Evolutionary conservation across 192 early-diverging fungal genomes (phyloP), one percentile per base, ranked within the genome.

Genomic region (Coemansia sp.): DNA sequence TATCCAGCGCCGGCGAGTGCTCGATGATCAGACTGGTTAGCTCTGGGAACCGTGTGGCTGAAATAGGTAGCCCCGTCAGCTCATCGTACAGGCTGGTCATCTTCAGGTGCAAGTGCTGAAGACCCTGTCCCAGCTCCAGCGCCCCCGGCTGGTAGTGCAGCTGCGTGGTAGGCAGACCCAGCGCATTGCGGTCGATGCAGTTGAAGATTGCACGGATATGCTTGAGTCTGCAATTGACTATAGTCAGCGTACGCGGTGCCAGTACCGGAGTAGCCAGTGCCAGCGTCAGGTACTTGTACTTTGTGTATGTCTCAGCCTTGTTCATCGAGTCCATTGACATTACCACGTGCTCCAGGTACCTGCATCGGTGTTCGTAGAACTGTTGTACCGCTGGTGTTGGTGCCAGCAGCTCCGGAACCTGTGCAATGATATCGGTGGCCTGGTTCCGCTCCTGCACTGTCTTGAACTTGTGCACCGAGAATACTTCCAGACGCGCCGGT

Each of bases 321-420:
- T 73, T 79, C 59, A 79, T 72, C 59, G 75, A 79, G 52, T 79
- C 75, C 75, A 79, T 79, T 14, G 75, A 79, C 75, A 79, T 72
- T 13, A 79, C 75, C 25, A 79, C 70, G 40, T 79, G 75, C 33
- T 79, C 75, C 38, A 79, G 42, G 45, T 79, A 73, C 13, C 75
- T 55, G 56, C 75, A 79, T 3, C 75, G 47, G 44, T 79, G 75
- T 63, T 79, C 75, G 59, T 79, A 79, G 52, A 79, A 79, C 75
- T 79, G 75, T 53, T 79, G 75, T 29, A 79, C 75, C 0, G 70
- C 75, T 0, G 63, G 63, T 13, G 70, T 79, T 11, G 75, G 75
- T 2, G 75, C 69, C 50, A 79, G 29, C 19, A 79, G 52, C 23
- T 79, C 75, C 0, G 75, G 75, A 50, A 79, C 75, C 56, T 79